These are phyloP conservation scores for Acacia confusa DNA, from an alignment of 306 rosid genomes.

Conservation along the genomic window DNA sequence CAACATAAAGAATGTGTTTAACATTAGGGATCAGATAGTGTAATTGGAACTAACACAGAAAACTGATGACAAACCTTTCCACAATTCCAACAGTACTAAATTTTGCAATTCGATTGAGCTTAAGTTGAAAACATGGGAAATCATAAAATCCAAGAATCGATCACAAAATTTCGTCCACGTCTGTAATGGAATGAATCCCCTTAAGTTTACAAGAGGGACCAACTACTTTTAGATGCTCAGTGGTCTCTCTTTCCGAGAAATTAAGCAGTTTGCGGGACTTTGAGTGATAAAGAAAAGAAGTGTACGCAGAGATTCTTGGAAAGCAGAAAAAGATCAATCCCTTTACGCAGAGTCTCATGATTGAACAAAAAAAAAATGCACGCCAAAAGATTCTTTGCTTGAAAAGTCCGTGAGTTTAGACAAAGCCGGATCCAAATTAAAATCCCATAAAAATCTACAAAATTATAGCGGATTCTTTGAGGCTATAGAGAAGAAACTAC, in stretches of 20 bases:
- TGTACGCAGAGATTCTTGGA: constrained; percentile 26
- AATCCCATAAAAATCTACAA: neutral
- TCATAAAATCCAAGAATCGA: neutral
- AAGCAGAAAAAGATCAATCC: constrained; percentile 33
- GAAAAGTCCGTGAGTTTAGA: constrained; percentile 21
- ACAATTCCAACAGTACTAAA: constrained; percentile 3
- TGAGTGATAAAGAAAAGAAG: constrained; percentile 8
- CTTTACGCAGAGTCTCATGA: constrained; percentile 35
- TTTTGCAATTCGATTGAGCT: neutral
- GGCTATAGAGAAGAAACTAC: neutral
- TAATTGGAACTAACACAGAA: constrained; percentile 2
- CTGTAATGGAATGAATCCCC: constrained; percentile 7
- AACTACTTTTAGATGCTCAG: neutral
- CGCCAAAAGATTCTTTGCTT: constrained; percentile 6
- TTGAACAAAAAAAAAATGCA: constrained; percentile 31
- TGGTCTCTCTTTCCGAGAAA: constrained; percentile 24
- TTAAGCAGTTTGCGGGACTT: constrained; percentile 21
- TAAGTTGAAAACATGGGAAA: neutral
- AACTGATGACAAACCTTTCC: neutral
- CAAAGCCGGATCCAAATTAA: constrained; percentile 30
- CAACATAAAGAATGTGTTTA: constrained; percentile 26
- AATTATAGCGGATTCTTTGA: neutral
- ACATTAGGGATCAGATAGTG: constrained; percentile 28
- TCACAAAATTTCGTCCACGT: neutral
- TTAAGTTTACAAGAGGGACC: constrained; percentile 24